Conservation (phyloP, 768 basidiomycete genomes). For the Serendipita indica region DNA sequence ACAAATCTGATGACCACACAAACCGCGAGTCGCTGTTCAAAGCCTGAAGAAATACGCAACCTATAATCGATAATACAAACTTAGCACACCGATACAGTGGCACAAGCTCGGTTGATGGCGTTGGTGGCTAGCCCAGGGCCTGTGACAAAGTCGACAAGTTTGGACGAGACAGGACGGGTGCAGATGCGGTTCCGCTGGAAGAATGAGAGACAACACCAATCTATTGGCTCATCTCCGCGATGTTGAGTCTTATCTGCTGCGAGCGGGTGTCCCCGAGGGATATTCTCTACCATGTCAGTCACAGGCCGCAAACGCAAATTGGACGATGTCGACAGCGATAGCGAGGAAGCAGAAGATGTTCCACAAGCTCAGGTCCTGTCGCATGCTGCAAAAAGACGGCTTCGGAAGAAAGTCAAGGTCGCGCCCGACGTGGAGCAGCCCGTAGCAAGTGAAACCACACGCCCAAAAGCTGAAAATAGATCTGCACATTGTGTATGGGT, state of each 20-base stretch:
- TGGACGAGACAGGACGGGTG: too few relatives aligned
- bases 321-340: constrained; percentile 15
- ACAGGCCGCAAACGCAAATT: constrained; percentile 23
- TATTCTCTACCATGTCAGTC: constrained; percentile 13
- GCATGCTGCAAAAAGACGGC: constrained; percentile 50
- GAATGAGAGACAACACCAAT: too few relatives aligned
- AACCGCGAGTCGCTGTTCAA: too few relatives aligned
- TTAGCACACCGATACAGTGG: background rate
- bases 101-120: too few relatives aligned
- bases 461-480: constrained; percentile 32
- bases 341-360: background rate
- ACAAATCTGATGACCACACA: too few relatives aligned
- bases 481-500: constrained; percentile 70
- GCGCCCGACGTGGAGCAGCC: background rate
- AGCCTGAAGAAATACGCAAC: too few relatives aligned
- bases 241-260: too few relatives aligned
- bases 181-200: too few relatives aligned
- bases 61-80: background rate
- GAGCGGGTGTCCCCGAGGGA: too few relatives aligned
- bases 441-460: constrained; percentile 18
- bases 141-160: too few relatives aligned
- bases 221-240: too few relatives aligned
- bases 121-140: too few relatives aligned
- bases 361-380: constrained; percentile 39
- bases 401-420: constrained; percentile 10